Base-by-base conservation (phyloP, 1,284 basidiomycete genomes). In the Sanghuangporus weigelae region DNA sequence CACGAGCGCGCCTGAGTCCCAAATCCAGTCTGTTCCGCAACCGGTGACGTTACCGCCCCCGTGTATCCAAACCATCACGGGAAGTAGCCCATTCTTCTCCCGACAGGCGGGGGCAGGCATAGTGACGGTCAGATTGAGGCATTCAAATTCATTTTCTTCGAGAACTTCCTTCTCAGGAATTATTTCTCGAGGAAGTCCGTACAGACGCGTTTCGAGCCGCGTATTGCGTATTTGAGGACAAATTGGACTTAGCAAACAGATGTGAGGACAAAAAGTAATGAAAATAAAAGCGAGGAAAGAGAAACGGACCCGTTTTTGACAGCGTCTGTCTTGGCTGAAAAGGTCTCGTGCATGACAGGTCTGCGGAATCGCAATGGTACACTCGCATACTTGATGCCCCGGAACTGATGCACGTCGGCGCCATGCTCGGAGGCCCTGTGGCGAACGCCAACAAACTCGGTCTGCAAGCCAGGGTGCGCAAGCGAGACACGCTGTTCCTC, bases 51-150 rank as follows among this genome's bases (percentile, higher is more conserved):
- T 83, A 10, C 83, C 84, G 50, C 89, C 89, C 23, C 89, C 89
- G 73, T 91, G 89, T 19, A 91, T 77, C 89, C 88, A 91, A 49
- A 90, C 72, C 88, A 91, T 90, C 65, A 91, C 88, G 7, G 89
- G 89, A 12, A 86, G 67, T 3, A 79, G 69, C 2, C 73, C 78
- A 42, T 57, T 35, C 12, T 56, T 49, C 3, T 14, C 35, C 21
- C 11, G 11, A 19, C 55, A 59, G 26, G 83, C 75, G 40, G 80
- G 81, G 19, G 79, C 83, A 21, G 89, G 89, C 62, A 82, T 80
- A n/a, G 87, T 89, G 62, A 91, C 87, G 73, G 89, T 90, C 62
- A 91, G 73, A 71, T 90, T 91, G 48, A 90, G 76, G 73, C 89
- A 91, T 60, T 89, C 86, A 51, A 89, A 87, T 72, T 91, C 89